Evolutionary conservation across 805 yeast genomes (phyloP).

Genomic region (Metschnikowia colocasiae): DNA sequence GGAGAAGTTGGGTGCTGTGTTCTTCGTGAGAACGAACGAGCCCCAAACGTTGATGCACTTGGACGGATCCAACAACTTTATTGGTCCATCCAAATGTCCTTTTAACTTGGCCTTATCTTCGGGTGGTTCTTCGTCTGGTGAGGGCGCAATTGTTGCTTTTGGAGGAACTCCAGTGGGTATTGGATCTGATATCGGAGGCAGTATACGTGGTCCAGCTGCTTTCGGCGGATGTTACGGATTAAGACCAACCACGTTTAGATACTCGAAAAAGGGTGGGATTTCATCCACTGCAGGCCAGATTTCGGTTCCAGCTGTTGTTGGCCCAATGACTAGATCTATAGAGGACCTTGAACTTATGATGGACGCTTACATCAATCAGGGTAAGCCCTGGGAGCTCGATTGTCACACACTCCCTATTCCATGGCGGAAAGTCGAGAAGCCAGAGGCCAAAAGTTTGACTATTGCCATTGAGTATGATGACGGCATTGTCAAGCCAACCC

Average conservation of each 20-base stretch:
- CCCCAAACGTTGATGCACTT: slow-evolving; percentile 71
- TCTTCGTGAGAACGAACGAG: slow-evolving; percentile 62
- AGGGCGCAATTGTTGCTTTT: slow-evolving; percentile 59
- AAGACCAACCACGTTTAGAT: slow-evolving; percentile 57
- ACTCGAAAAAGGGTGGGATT: slow-evolving; percentile 42
- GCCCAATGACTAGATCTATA: slow-evolving; percentile 62
- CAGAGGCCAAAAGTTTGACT: slow-evolving; percentile 44
- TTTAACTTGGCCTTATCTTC: slow-evolving; percentile 54
- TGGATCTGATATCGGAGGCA: slow-evolving; percentile 73
- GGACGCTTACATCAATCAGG: slow-evolving; percentile 57
- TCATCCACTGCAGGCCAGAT: slow-evolving; percentile 62
- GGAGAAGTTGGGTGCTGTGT: slow-evolving; percentile 54
- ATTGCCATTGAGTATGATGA: slow-evolving; percentile 64
- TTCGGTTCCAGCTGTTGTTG: slow-evolving; percentile 60
- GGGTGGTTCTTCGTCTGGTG: slow-evolving; percentile 77
- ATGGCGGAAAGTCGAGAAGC: slow-evolving; percentile 47
- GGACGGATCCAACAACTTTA: slow-evolving; percentile 58
- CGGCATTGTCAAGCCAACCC: slow-evolving; percentile 62
- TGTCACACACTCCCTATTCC: slow-evolving; percentile 46
- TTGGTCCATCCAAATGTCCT: slow-evolving; percentile 58
- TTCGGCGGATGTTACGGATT: slow-evolving; percentile 60
- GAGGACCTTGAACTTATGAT: slow-evolving; percentile 69
- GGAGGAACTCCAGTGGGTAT: slow-evolving; percentile 60
- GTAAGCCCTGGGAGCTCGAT: slow-evolving; percentile 61
- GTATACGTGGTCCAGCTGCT: slow-evolving; percentile 66